Percentiles rank a stretch among this genome's conserved stretches.
Evolutionary conservation across 129 eudicot species (phyloP).

Genomic region (Calendula officinalis): DNA sequence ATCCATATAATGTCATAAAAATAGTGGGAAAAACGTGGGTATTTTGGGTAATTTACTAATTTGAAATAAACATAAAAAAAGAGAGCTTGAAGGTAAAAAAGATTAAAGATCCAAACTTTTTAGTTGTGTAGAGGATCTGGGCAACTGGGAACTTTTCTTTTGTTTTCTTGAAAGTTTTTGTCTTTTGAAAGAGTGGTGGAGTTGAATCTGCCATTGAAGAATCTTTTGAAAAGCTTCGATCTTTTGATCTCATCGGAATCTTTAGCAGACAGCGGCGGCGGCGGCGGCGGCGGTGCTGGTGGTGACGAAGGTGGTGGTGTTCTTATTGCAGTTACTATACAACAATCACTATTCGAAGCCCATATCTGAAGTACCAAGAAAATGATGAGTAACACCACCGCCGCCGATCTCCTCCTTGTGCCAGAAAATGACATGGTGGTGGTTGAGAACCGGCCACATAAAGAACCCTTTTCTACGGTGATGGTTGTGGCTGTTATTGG

Average conservation of each 20-base stretch:
- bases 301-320: slow-evolving; percentile 6
- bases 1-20: slow-evolving; percentile 17
- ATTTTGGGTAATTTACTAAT: slow-evolving; percentile 54
- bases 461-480: slow-evolving; percentile 34
- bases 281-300: not conserved
- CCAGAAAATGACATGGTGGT: slow-evolving; percentile 62
- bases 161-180: slow-evolving; percentile 41
- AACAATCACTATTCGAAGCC: slow-evolving; percentile 26
- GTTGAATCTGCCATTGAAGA: slow-evolving; percentile 42
- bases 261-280: not conserved
- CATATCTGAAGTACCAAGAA: slow-evolving; percentile 43
- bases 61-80: not conserved
- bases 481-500: not conserved
- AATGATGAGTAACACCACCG: slow-evolving; percentile 35
- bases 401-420: slow-evolving; percentile 19
- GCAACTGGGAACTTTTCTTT: slow-evolving; percentile 85
- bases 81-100: not conserved
- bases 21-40: slow-evolving; percentile 76
- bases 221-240: slow-evolving; percentile 40
- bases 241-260: slow-evolving; percentile 32
- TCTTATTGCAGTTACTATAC: slow-evolving; percentile 55
- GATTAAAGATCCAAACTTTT: slow-evolving; percentile 18
- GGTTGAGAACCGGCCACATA: slow-evolving; percentile 56
- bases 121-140: slow-evolving; percentile 97
- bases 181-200: slow-evolving; percentile 21